phyloP scores from a whole-genome alignment of 23 red algal genomes.

The Gracilaria vermiculophylla region DNA sequence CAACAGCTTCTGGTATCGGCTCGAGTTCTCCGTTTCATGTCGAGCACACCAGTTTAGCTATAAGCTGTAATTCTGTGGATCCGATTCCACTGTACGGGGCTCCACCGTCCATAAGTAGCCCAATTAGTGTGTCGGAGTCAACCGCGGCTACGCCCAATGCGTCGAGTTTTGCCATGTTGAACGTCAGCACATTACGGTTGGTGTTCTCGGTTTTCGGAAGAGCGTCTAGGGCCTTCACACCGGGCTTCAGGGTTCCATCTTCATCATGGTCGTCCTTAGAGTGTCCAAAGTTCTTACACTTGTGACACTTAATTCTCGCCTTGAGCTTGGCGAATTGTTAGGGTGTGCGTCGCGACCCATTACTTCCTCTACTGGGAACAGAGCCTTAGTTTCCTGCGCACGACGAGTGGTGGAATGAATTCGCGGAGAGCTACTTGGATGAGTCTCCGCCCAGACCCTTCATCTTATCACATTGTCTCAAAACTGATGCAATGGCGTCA shows the following conservation, averaged over 20 bases:
- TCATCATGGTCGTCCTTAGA: slow-evolving; percentile 11
- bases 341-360: neutral
- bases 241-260: slow-evolving; percentile 30
- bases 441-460: no score
- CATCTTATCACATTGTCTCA: neutral
- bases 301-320: slow-evolving; percentile 4
- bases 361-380: no score
- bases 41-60: neutral
- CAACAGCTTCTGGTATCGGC: neutral
- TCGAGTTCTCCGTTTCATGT: neutral
- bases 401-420: neutral
- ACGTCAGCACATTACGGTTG: neutral
- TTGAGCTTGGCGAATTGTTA: slow-evolving; percentile 28
- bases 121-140: neutral
- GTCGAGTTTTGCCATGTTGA: neutral
- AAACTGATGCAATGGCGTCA: neutral
- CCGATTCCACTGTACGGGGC: slow-evolving; percentile 37
- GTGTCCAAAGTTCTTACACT: slow-evolving; percentile 25
- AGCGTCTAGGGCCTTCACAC: neutral
- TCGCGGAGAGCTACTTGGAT: neutral
- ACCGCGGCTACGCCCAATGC: neutral
- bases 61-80: neutral
- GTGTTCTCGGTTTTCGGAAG: neutral
- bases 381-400: no score
- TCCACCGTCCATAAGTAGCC: slow-evolving; percentile 21